Base-by-base conservation (phyloP, 805 yeast genomes). In the Brettanomyces custersianus region DNA sequence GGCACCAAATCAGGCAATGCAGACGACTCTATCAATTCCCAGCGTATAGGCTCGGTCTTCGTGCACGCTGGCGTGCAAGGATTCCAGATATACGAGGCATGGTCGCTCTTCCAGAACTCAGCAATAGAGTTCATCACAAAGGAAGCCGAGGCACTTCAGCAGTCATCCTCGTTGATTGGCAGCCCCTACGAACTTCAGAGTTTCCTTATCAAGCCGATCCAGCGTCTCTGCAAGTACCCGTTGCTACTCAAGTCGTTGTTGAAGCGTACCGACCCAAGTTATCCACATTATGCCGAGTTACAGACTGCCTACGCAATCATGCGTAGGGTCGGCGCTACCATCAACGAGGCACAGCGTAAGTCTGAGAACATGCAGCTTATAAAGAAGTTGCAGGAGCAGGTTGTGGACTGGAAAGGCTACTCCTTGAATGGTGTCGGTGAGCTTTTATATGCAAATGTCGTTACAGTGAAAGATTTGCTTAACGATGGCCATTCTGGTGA, bases 141-240 rank as follows among this genome's bases (percentile, higher is more conserved):
- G 44, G 86, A 83, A 45, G 70, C 75, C 4, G 52, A 66, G 4
- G 74, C 73, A 46, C 67, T 86, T 36, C 60, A 54, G 32, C 68
- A 69, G 40, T 67, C 77, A 16, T 67, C 80, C 4, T 53, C 63
- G 16, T 60, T 87, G 27, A 75, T 88, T 40, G 90, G 79, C 44
- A 90, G 92, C 20, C 81, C 85, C 29, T 78, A 87, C 52, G 98
- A 90, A 57, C 66, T 92, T 36, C 97, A 84, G 54, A 78, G 90
- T 34, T 84, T 84, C 57, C 67, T 92, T 29, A 74, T 92, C 47
- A 92, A 90, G 56, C 99, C 99, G 0, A 85, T 92, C 26, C 99
- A 92, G 63, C 72, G 99, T 44, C 69, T 92, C n/a, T 85, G 96
- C 67, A 85, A 88, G 55, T 92, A 92, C 57, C 98, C 97, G 2